Percentiles rank a stretch among this genome's conserved stretches.
These are phyloP conservation scores for Globisporangium parvum DNA, from an alignment of 352 stramenopile genomes.

Conservation along the genomic window DNA sequence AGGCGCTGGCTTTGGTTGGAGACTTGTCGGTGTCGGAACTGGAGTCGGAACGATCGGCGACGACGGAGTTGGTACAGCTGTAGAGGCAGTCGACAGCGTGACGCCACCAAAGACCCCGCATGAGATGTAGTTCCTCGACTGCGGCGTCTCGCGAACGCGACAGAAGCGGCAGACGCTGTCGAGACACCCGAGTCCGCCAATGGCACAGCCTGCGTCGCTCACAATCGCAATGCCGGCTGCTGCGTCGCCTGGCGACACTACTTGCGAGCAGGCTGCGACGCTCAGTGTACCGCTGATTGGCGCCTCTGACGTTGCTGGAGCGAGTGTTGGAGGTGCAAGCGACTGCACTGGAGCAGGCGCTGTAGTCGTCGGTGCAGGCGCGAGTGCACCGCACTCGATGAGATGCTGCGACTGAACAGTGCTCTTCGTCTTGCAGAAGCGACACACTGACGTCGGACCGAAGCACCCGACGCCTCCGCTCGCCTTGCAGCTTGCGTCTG, in stretches of 20 bases:
- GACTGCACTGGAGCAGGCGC: not conserved
- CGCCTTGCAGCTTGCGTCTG: conserved; percentile 4
- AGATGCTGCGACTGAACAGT: conserved; percentile 13
- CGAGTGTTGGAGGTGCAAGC: not conserved
- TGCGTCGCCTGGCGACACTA: conserved; percentile 5
- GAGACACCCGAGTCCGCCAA: conserved; percentile 13
- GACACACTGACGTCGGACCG: conserved; percentile 4
- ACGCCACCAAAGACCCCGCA: conserved; percentile 10
- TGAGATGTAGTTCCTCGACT: conserved; percentile 23
- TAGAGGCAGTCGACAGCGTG: not conserved
- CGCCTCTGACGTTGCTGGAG: not conserved
- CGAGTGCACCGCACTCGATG: conserved; percentile 6
- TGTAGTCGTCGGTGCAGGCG: not conserved
- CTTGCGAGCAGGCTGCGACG: not conserved
- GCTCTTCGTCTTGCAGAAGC: conserved; percentile 15
- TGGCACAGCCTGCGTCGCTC: conserved; percentile 8
- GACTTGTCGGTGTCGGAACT: not conserved
- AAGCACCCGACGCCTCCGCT: conserved; percentile 8
- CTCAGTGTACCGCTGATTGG: not conserved
- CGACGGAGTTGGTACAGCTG: not conserved
- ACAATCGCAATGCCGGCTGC: conserved; percentile 13
- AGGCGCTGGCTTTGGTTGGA: not conserved
- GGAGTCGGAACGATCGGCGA: not conserved
- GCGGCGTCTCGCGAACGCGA: conserved; percentile 23
- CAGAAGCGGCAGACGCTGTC: conserved; percentile 25